Evolutionary conservation across 305 asterid genomes (phyloP).

Genomic region (Fraxinus paxiana): DNA sequence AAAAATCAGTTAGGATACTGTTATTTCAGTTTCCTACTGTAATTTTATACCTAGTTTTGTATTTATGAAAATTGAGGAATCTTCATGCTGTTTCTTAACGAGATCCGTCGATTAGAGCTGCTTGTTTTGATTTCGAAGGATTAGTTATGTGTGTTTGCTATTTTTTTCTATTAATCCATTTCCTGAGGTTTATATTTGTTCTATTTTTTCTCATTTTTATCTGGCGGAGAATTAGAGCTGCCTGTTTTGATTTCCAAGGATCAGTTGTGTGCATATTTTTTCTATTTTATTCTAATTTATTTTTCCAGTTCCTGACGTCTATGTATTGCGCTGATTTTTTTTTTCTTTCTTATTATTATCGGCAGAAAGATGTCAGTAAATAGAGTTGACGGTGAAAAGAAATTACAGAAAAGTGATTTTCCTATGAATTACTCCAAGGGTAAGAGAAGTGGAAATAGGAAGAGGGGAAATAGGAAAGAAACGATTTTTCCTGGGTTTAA

Average conservation of each 20-base stretch:
- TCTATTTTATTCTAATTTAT: background rate
- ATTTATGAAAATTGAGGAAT: background rate
- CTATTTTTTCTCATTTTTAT: background rate
- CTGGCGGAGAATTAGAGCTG: constrained; percentile 22
- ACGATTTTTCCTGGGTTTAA: constrained; percentile 33
- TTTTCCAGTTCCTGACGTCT: background rate
- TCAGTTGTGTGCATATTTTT: constrained; percentile 5
- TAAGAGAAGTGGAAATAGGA: background rate
- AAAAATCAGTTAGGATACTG: background rate
- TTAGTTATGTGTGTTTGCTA: background rate
- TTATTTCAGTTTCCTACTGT: background rate
- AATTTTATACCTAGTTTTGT: background rate
- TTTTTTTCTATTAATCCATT: background rate
- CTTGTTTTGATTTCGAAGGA: background rate
- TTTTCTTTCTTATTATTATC: constrained; percentile 1
- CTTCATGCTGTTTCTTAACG: constrained; percentile 6
- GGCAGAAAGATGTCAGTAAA: constrained; percentile 20
- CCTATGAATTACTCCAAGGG: background rate
- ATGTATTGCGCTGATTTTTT: constrained; percentile 3
- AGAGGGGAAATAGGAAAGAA: constrained; percentile 18
- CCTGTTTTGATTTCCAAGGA: constrained; percentile 26
- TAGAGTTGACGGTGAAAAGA: constrained; percentile 20
- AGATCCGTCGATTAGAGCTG: background rate
- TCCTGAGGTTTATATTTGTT: background rate
- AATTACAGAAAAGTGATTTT: background rate